Conservation (phyloP, 140 eudicot species). For the Cichorium intybus region DNA sequence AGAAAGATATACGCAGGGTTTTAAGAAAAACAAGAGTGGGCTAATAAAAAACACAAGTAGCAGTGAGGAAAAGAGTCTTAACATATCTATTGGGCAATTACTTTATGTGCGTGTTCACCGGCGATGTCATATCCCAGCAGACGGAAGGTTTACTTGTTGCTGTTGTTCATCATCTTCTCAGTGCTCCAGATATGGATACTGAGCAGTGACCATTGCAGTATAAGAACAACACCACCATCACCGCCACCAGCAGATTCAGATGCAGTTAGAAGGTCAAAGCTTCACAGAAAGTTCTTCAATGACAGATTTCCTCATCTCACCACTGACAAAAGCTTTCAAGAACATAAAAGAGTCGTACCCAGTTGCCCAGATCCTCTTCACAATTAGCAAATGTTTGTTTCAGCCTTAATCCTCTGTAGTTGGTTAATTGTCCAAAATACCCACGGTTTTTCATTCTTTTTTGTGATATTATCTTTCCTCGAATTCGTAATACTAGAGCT, state of each 20-base stretch:
- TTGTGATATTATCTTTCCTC: slow-evolving; percentile 14
- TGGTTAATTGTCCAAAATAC: slow-evolving; percentile 56
- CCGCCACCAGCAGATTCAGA: slow-evolving; percentile 15
- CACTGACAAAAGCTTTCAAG: slow-evolving; percentile 37
- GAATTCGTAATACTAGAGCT: slow-evolving; percentile 26
- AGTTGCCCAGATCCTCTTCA: slow-evolving; percentile 99
- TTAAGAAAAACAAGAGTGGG: slow-evolving; percentile 18
- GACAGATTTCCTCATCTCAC: slow-evolving; percentile 36
- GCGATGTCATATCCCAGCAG: slow-evolving; percentile 50
- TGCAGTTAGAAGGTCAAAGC: slow-evolving; percentile 26
- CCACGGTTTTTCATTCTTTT: slow-evolving; percentile 65
- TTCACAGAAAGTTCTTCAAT: slow-evolving; percentile 48
- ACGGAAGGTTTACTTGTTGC: slow-evolving; percentile 28
- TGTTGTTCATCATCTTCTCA: slow-evolving; percentile 42
- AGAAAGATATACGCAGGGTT: background rate
- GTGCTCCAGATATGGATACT: slow-evolving; percentile 41
- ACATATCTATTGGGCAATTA: background rate
- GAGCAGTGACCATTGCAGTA: slow-evolving; percentile 35
- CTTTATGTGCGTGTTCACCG: slow-evolving; percentile 51
- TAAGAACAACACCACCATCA: slow-evolving; percentile 30
- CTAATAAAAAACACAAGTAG: slow-evolving; percentile 12
- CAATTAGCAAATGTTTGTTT: slow-evolving; percentile 35
- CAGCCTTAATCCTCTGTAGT: background rate
- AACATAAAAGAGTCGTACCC: slow-evolving; percentile 68
- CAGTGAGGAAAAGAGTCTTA: background rate